These are phyloP conservation scores for Primulina huaijiensis DNA, from an alignment of 257 asterid genomes.

Conservation along the genomic window DNA sequence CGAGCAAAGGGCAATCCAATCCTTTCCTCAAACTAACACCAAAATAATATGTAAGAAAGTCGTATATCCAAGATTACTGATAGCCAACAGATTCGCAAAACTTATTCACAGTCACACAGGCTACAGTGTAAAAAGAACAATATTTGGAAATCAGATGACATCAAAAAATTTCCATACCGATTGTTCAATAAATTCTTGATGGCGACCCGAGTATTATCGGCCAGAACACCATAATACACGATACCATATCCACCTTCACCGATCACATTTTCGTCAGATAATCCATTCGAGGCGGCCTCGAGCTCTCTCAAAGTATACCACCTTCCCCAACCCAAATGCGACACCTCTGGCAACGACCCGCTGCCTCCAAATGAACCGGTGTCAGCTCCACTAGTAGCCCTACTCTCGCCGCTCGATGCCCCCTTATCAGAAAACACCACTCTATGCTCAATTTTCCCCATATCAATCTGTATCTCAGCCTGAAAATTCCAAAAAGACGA, in stretches of 20 bases:
- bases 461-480: conserved; percentile 92
- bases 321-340: conserved; percentile 98
- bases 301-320: conserved; percentile 98
- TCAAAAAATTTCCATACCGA: conserved; percentile 41
- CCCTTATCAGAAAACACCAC: conserved; percentile 87
- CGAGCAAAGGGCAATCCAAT: background rate
- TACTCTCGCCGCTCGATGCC: conserved; percentile 92
- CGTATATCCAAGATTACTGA: background rate
- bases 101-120: conserved; percentile 1
- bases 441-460: conserved; percentile 95
- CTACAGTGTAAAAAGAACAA: conserved; percentile 7
- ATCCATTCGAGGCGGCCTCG: conserved; percentile 90
- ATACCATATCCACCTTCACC: conserved; percentile 99
- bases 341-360: conserved; percentile 87
- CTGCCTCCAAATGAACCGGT: conserved; percentile 72
- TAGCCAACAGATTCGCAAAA: conserved; percentile 10
- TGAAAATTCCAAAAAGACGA: conserved; percentile 26
- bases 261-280: conserved; percentile 82
- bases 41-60: background rate
- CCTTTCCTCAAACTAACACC: background rate
- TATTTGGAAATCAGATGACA: conserved; percentile 10
- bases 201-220: conserved; percentile 74
- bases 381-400: conserved; percentile 84
- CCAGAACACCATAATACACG: conserved; percentile 70
- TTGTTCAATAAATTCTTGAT: conserved; percentile 89